These are phyloP conservation scores for Capronia epimyces DNA, from an alignment of 2,329 filamentous ascomycete genomes.

Conservation along the genomic window DNA sequence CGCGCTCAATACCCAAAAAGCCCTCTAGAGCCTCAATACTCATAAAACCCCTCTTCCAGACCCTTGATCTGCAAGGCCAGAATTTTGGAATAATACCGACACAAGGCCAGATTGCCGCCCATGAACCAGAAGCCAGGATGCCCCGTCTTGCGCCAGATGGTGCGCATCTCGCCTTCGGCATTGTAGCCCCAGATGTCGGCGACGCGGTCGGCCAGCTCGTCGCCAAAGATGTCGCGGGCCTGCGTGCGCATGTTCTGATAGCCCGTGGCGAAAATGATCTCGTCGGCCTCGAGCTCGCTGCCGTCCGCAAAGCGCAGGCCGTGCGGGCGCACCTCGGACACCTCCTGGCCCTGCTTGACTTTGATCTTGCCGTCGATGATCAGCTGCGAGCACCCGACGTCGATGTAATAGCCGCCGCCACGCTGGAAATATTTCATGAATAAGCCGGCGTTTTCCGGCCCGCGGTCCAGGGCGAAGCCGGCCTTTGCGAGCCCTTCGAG, in stretches of 20 bases:
- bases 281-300: slow-evolving; percentile 55
- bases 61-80: slow-evolving; percentile 50
- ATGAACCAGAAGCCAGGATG: slow-evolving; percentile 65
- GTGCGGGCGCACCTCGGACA: slow-evolving; percentile 48
- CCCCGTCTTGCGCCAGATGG: slow-evolving; percentile 57
- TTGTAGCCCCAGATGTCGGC: slow-evolving; percentile 60
- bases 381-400: slow-evolving; percentile 59
- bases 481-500: slow-evolving; percentile 47
- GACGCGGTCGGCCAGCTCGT: slow-evolving; percentile 55
- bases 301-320: slow-evolving; percentile 54
- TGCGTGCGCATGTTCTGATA: slow-evolving; percentile 65
- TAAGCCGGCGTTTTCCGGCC: slow-evolving; percentile 53
- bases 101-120: slow-evolving; percentile 60
- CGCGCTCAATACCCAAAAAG: background rate
- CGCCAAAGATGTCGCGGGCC: slow-evolving; percentile 57
- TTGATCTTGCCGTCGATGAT: slow-evolving; percentile 61
- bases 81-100: slow-evolving; percentile 55
- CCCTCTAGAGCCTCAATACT: slow-evolving; percentile 4
- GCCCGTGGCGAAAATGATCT: slow-evolving; percentile 55
- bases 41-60: slow-evolving; percentile 10
- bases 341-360: slow-evolving; percentile 58
- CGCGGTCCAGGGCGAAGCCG: slow-evolving; percentile 58
- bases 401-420: slow-evolving; percentile 66
- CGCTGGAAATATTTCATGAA: slow-evolving; percentile 60
- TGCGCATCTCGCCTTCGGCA: slow-evolving; percentile 50